Base-by-base conservation (phyloP, 2,329 filamentous ascomycete genomes). In the Fusarium brachygibbosum region DNA sequence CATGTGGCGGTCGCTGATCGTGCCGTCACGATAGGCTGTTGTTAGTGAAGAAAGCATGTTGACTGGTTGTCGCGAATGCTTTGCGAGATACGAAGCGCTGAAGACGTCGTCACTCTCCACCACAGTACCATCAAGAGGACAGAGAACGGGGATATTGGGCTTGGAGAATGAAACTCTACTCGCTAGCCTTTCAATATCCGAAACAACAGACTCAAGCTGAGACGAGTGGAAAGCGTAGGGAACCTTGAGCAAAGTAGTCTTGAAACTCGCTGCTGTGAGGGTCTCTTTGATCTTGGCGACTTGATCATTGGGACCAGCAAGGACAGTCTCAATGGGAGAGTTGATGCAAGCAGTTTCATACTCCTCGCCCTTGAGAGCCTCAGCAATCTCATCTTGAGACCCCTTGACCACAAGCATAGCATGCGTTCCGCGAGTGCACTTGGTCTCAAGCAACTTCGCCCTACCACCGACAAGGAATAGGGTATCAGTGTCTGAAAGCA, bases 391-490 rank as follows among this genome's bases (percentile, higher is more conserved):
- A 3, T 51, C 49, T 66, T 62, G 41, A 0, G 48, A 70, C 42
- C 58, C 57, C 63, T 75, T 77, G 6, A 80, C 75, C 4, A 78
- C 73, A 9, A 81, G 63, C 79, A 82, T 82, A 6, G 62, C 64
- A 46, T 80, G 76, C 1, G 64, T 77, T 2, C 76, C 74, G 0
- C 63, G 49, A 4, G 80, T 83, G 77, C 89, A 91, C 59, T 83
- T 81, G 29, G 84, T 77, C 65, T 87, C 82, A 10, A 90, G 80
- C 16, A 90, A 76, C 66, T 82, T 76, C 2, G 89, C 89, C 59
- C 90, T 83, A 21, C 79, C 74, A 10, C 90, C 90, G 7, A 91
- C 88, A 0, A 92, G 80, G 44, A 86, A 87, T 12, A 93, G 80
- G 66, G 87, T 85, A 70, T 91, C 89, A 34, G 81, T 82, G 17